Base-by-base conservation (phyloP, 805 yeast species). In the Tanozyma kutaoensis region DNA sequence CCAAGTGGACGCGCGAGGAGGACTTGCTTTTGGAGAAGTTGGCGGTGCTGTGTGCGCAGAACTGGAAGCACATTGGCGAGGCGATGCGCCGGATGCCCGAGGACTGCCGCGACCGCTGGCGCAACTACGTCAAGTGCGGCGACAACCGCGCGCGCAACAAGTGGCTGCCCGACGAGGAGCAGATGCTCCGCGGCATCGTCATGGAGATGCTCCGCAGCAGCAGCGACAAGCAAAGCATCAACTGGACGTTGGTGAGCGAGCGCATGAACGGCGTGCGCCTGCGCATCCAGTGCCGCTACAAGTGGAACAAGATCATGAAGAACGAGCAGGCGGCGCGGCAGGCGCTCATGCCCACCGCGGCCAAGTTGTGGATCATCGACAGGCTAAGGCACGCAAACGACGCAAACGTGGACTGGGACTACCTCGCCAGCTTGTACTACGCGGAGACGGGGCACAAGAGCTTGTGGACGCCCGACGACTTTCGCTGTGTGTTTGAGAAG, bases 61-160 rank as follows among this genome's bases (percentile, higher is more conserved):
- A 79, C 44, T 88, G 97, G 97, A 82, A 82, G 39, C 60, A 62
- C 22, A 80, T 88, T 33, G 96, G 96, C 6, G 66, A 66, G 28
- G 57, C 60, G 6, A 61, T 88, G 70, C 82, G 80, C 10, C 63
- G 97, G 42, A 88, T 88, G 97, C 96, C 97, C 0, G 97, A 88
- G 45, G 97, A 88, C 53, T 86, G 96, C 50, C 67, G 97, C 40
- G 97, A 88, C 49, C 65, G 97, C 40, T 88, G 94, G 94, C 66
- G 97, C 50, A 88, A 88, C 48, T 88, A 86, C 46, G 79, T 86
- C 35, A 86, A 86, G 50, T 88, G 96, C 57, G 96, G 96, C 14
- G 62, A 61, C 12, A 69, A 69, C 29, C 62, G 96, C 36, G 71
- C 74, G 7, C 66, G 69, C 26, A 79, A 80, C 48, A 81, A 78